Evolutionary conservation across 805 yeast genomes (phyloP).

Genomic region (Metschnikowia gruessii): DNA sequence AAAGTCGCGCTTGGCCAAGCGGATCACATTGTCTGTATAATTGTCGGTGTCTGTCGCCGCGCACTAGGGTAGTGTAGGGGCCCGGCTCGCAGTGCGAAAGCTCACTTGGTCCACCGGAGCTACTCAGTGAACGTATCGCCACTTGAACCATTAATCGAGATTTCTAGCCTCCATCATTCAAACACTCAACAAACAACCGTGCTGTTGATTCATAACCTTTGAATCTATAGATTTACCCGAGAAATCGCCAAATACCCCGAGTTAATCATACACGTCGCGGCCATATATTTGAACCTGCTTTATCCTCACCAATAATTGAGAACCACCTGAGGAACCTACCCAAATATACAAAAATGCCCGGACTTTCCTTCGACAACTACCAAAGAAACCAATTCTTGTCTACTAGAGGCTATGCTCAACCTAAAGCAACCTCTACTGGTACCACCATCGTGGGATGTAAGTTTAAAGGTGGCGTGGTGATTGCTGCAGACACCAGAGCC

Average conservation of each 20-base stretch:
- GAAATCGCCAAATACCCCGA: too few species aligned
- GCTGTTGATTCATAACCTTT: not conserved
- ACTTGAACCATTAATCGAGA: not conserved
- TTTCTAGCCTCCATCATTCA: not conserved
- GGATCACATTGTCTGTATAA: not conserved
- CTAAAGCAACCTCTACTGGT: constrained; percentile 95
- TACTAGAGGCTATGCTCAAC: constrained; percentile 69
- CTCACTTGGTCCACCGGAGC: not conserved
- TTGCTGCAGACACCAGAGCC: constrained; percentile 99
- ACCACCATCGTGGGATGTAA: constrained; percentile 98
- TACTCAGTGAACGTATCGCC: not conserved
- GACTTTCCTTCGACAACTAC: constrained; percentile 88
- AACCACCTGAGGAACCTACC: not conserved
- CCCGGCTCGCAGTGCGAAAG: constrained; percentile 1
- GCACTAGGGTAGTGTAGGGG: not conserved
- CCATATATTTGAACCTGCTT: not conserved
- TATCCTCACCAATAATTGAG: not conserved
- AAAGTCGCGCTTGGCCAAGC: not conserved
- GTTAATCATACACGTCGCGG: not conserved
- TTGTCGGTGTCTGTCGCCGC: not conserved
- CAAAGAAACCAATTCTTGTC: constrained; percentile 81
- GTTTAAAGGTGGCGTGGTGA: constrained; percentile 90
- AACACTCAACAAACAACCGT: not conserved
- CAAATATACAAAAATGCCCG: constrained; percentile 57
- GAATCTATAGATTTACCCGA: not conserved